Base-by-base conservation (phyloP, 169 alveolate species). In the Eimeria tenella region DNA sequence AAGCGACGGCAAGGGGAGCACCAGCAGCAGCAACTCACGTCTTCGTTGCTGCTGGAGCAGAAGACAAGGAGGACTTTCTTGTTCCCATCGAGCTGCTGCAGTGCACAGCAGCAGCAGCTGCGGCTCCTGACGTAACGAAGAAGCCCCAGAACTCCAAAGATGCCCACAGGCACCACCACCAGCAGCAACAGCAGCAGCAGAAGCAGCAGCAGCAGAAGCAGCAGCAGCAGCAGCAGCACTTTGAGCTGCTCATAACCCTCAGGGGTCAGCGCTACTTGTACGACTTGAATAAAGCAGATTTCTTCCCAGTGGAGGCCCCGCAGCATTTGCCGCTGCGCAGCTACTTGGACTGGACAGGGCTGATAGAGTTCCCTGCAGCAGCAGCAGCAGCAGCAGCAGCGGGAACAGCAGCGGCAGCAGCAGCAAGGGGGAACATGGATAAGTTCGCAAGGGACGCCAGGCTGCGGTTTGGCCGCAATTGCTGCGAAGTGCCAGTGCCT, bases 401-500 rank as follows among this genome's bases (percentile, higher is more conserved):
- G 55, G 71, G 74, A 58, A 53, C 71, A 82, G 90, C 90, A 82
- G 56, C 71, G 55, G 68, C 70, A 49, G 74, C 62, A 82, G 87
- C 50, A 50, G 87, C 70, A 49, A 31, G 49, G 5, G 87, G 65
- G 42, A 21, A n/a, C 17, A 42, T n/a, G 53, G 87, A 77, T 17
- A 77, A 42, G 65, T 77, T n/a, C 77, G 90, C 56, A 15, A 11
- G 31, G 5, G 90, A 83, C 56, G 90, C 77, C 52, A 56, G 31
- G 81, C 55, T 50, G 52, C 65, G 65, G 52, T 89, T 52, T 77
- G 94, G 94, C 53, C 86, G 55, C n/a, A 93, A 93, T 52, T 83
- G n/a, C 63, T 88, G 63, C 93, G 95, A 86, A 62, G 91, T 89
- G 19, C 99, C 98, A 55, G 97, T 98, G 23, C 99, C 99, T 5